These are phyloP conservation scores for Termitomyces sp. DNA, from an alignment of 768 basidiomycete genomes.

Conservation along the genomic window DNA sequence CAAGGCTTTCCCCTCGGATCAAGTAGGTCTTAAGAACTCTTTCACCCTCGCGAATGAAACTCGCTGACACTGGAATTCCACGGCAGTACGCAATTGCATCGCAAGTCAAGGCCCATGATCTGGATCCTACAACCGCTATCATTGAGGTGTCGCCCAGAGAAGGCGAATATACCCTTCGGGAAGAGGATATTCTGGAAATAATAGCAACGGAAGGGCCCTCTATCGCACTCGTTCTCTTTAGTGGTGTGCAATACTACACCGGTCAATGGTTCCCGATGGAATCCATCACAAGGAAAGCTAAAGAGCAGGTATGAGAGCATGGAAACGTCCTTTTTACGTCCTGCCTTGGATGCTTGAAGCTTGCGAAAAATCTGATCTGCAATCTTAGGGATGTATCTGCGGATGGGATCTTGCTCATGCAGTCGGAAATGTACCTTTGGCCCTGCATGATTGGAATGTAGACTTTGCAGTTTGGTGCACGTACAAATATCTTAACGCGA, in stretches of 20 bases:
- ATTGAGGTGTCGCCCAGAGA: conserved; percentile 76
- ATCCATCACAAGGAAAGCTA: conserved; percentile 77
- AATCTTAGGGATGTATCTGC: conserved; percentile 79
- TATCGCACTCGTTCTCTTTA: conserved; percentile 90
- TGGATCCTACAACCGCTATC: conserved; percentile 68
- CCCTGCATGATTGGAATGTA: conserved; percentile 88
- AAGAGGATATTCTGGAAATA: conserved; percentile 79
- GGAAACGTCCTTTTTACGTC: conserved; percentile 15
- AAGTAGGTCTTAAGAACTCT: conserved; percentile 46
- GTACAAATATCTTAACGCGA: conserved; percentile 97
- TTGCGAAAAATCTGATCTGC: conserved; percentile 15
- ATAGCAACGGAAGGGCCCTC: conserved; percentile 70
- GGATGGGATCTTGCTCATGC: conserved; percentile 98
- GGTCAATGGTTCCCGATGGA: conserved; percentile 93
- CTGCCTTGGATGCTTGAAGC: conserved; percentile 10
- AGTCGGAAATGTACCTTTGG: conserved; percentile 86
- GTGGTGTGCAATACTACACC: conserved; percentile 96
- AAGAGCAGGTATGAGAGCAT: conserved; percentile 60
- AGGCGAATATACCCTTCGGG: conserved; percentile 83
- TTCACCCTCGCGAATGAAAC: conserved; percentile 15
- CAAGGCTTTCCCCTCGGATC: conserved; percentile 95
- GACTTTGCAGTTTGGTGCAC: conserved; percentile 99
- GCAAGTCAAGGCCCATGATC: conserved; percentile 80
- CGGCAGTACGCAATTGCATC: conserved; percentile 92
- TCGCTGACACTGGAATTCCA: conserved; percentile 13